Conservation (phyloP, 768 basidiomycete genomes). For the Psilocybe subaeruginosa region DNA sequence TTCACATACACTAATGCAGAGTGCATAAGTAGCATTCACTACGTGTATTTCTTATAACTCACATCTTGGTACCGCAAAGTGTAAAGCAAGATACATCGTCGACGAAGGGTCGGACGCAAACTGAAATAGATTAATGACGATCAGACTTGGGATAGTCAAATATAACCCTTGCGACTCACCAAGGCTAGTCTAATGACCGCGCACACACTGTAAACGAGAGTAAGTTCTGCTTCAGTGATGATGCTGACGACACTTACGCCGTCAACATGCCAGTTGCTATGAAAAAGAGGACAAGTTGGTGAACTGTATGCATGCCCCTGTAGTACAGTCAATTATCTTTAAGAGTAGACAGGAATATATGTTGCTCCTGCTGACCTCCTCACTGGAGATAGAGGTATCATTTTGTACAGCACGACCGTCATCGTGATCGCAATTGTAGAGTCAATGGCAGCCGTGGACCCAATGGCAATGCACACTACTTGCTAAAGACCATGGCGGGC, state of each 20-base stretch:
- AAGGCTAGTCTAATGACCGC: neutral
- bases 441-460: neutral
- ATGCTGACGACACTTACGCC: neutral
- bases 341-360: neutral
- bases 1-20: neutral
- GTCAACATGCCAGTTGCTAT: neutral
- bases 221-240: no score
- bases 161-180: neutral
- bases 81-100: constrained; percentile 1
- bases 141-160: neutral
- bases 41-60: neutral
- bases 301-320: neutral
- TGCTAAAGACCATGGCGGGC: neutral
- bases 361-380: neutral
- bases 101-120: neutral
- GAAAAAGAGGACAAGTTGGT: neutral
- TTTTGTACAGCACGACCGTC: neutral
- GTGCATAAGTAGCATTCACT: neutral
- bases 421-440: neutral
- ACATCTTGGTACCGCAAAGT: neutral
- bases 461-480: neutral
- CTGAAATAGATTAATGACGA: neutral
- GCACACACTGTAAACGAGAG: neutral
- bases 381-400: neutral
- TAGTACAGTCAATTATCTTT: neutral